Conservation (phyloP, 1,284 basidiomycete genomes). For the Ceratobasidium sp. region DNA sequence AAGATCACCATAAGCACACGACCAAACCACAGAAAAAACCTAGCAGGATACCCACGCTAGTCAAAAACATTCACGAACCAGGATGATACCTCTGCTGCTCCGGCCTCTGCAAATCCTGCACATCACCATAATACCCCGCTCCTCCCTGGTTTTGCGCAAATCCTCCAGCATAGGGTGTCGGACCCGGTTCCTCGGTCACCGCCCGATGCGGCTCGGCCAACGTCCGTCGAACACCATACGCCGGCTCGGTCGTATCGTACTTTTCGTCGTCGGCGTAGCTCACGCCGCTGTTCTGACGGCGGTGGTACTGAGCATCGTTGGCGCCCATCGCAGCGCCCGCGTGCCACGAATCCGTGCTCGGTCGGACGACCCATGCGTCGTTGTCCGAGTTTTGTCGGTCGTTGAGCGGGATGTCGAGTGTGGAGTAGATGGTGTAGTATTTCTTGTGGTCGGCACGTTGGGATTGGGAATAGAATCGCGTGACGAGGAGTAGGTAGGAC, state of each 20-base stretch:
- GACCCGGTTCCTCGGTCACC: slow-evolving; percentile 47
- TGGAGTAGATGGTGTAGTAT: slow-evolving; percentile 73
- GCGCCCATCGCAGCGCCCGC: slow-evolving; percentile 41
- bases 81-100: slow-evolving; percentile 57
- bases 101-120: slow-evolving; percentile 47
- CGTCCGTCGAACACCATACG: slow-evolving; percentile 37
- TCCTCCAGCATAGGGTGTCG: slow-evolving; percentile 51
- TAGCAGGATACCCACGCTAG: slow-evolving; percentile 43
- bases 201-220: slow-evolving; percentile 28
- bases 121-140: slow-evolving; percentile 10
- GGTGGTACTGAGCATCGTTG: slow-evolving; percentile 41
- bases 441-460: slow-evolving; percentile 82
- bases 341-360: slow-evolving; percentile 46
- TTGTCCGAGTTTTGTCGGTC: slow-evolving; percentile 57
- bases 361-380: slow-evolving; percentile 77
- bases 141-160: background rate
- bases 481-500: slow-evolving; percentile 73
- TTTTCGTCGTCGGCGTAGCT: slow-evolving; percentile 31
- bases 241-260: slow-evolving; percentile 34
- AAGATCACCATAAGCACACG: background rate
- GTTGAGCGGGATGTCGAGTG: slow-evolving; percentile 63
- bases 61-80: slow-evolving; percentile 54
- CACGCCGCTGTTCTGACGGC: slow-evolving; percentile 36
- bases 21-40: background rate
- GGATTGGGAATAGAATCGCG: slow-evolving; percentile 73